Evolutionary conservation across 2,329 filamentous ascomycete species (phyloP).

Genomic region (Moelleriella libera): DNA sequence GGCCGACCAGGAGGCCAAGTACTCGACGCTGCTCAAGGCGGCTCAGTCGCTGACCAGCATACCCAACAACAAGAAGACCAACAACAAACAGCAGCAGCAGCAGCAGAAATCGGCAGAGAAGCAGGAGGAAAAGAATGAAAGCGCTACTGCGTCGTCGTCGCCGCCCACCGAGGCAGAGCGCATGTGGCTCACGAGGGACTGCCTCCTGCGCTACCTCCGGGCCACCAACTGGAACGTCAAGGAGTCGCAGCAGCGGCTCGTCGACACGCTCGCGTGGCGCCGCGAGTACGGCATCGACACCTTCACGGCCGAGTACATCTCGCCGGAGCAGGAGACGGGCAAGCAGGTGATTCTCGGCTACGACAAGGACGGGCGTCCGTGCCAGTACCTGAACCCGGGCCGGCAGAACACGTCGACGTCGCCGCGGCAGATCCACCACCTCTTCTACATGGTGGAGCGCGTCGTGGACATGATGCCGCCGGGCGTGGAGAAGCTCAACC

Average conservation of each 20-base stretch:
- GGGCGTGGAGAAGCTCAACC: conserved; percentile 71
- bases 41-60: conserved; percentile 61
- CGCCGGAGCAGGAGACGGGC: conserved; percentile 87
- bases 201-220: conserved; percentile 80
- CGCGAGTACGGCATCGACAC: conserved; percentile 75
- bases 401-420: conserved; percentile 84
- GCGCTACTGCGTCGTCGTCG: conserved; percentile 38
- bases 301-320: conserved; percentile 76
- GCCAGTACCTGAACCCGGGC: conserved; percentile 78
- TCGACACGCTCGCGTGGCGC: conserved; percentile 73
- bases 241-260: conserved; percentile 66
- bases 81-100: too few relatives aligned
- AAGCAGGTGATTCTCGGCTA: conserved; percentile 87
- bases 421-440: conserved; percentile 78
- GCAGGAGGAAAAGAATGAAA: too few relatives aligned
- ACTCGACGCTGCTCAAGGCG: conserved; percentile 57
- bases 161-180: conserved; percentile 67
- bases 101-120: too few relatives aligned
- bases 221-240: conserved; percentile 80
- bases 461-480: conserved; percentile 77
- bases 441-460: conserved; percentile 92
- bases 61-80: conserved; percentile 35
- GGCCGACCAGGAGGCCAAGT: conserved; percentile 67
- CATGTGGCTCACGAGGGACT: conserved; percentile 86
- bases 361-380: conserved; percentile 74